Base-by-base conservation (phyloP, 768 basidiomycete genomes). In the Galerina marginata region DNA sequence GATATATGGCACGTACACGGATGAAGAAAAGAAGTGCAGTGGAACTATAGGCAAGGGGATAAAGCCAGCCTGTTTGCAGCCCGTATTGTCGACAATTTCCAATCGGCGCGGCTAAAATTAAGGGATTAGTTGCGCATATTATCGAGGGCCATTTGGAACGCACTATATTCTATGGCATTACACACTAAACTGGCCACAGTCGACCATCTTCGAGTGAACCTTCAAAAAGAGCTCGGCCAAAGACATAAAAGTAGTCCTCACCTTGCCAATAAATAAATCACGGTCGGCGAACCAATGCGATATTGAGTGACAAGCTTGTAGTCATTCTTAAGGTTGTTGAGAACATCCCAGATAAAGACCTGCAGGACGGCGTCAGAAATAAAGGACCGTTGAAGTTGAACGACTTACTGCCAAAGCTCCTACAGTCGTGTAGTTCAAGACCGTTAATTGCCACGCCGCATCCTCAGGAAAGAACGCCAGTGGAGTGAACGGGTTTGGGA, bases 31-130 rank as follows among this genome's bases (percentile, higher is more conserved):
- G 37, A n/a, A 57, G 46, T 5, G 56, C 55, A 29, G 52, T 54
- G 37, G 42, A 42, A 1, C 58, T 36, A 1, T 63, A 42, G 2
- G 63, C 42, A 15, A 67, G 10, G 2, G 59, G 48, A 23, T 44
- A 62, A 14, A 59, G 44, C 58, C 58, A 59, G 20, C 46, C 44
- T 4, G 45, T 39, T 6, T 16, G 29, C 9, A 37, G 26, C 2
- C 37, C 44, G 29, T 26, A 47, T 26, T 42, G 10, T 9, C 33
- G 38, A 42, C 66, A 67, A 38, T 64, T 53, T 23, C 66, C 63
- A 16, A 62, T 60, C 4, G 66, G 63, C 15, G 66, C 58, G 36
- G 63, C 63, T 64, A 39, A 33, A 37, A n/a, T 2, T 51, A 23
- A 20, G 29, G 25, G 1, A 43, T 52, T 25, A 38, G 2, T 55